phyloP scores from a whole-genome alignment of 371 early-diverging fungal species.

The Paraphysoderma sedebokerense region DNA sequence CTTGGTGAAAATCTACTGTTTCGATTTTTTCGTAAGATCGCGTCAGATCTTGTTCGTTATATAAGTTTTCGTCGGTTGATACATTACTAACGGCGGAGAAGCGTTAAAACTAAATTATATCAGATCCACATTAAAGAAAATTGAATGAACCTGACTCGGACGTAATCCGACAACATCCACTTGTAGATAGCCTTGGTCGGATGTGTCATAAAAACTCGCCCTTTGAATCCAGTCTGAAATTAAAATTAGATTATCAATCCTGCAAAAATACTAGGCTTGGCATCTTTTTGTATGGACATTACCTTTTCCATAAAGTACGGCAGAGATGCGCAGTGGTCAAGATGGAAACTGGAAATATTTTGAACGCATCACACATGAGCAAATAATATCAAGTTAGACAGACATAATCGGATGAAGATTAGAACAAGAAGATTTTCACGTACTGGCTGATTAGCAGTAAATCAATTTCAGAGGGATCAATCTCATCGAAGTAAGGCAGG shows the following conservation, averaged over 20 bases:
- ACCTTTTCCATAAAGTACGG: constrained; percentile 97
- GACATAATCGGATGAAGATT: too few species aligned
- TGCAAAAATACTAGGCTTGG: neutral
- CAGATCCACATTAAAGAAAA: neutral
- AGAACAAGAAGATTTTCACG: neutral
- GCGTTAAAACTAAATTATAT: neutral
- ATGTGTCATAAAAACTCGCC: constrained; percentile 99
- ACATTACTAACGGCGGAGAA: constrained; percentile 39
- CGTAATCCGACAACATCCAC: constrained; percentile 96
- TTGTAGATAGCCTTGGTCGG: constrained; percentile 98
- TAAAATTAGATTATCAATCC: neutral
- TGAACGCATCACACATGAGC: constrained; percentile 2
- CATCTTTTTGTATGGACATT: neutral
- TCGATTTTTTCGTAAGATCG: constrained; percentile 90
- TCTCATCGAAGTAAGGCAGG: constrained; percentile 95
- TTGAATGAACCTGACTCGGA: constrained; percentile 59
- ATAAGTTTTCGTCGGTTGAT: constrained; percentile 79
- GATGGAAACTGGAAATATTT: constrained; percentile 64
- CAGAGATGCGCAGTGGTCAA: constrained; percentile 99
- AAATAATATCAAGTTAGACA: neutral
- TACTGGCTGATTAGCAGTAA: constrained; percentile 93
- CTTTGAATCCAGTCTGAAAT: constrained; percentile 81
- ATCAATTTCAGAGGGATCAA: constrained; percentile 89
- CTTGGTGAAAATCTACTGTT: constrained; percentile 96
- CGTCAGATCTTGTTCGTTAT: constrained; percentile 86